phyloP scores from a whole-genome alignment of 306 rosid genomes.

The Quercus gilva region DNA sequence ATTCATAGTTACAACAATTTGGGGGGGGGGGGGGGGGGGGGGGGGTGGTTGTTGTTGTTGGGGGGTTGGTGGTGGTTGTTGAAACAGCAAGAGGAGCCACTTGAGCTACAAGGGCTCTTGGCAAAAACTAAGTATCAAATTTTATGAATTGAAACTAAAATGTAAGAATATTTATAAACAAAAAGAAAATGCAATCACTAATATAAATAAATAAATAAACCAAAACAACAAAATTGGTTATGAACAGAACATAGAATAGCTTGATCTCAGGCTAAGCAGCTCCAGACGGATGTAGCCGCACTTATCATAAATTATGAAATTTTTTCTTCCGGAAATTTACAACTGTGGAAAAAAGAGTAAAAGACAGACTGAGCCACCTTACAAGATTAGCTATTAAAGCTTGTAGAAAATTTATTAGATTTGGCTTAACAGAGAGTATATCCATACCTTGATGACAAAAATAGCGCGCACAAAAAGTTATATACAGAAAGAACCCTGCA shows the following conservation, averaged over 20 bases:
- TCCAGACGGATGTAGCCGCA: conserved; percentile 19
- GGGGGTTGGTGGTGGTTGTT: too few species aligned
- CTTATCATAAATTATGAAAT: conserved; percentile 5
- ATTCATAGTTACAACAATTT: too few species aligned
- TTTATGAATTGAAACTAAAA: background rate
- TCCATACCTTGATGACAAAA: conserved; percentile 45
- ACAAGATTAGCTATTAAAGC: conserved; percentile 22
- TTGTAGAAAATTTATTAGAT: conserved; percentile 26
- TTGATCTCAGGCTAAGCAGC: conserved; percentile 26
- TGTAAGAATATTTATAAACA: background rate
- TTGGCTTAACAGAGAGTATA: conserved; percentile 13
- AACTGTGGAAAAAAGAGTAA: conserved; percentile 18
- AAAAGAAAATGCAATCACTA: background rate
- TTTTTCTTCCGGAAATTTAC: conserved; percentile 34
- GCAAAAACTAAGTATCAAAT: background rate
- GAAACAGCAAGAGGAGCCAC: too few species aligned
- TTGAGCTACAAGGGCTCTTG: too few species aligned
- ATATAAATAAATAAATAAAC: background rate
- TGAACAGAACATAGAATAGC: conserved; percentile 1
- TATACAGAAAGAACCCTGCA: conserved; percentile 68
- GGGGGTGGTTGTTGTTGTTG: too few species aligned
- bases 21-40: too few species aligned
- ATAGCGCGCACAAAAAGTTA: conserved; percentile 51
- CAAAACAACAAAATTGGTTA: background rate
- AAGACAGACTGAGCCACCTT: conserved; percentile 13